Percentiles rank a stretch among this genome's conserved stretches.
Conservation (phyloP, 1,284 basidiomycete genomes). For the Cryptococcus wingfieldii region DNA sequence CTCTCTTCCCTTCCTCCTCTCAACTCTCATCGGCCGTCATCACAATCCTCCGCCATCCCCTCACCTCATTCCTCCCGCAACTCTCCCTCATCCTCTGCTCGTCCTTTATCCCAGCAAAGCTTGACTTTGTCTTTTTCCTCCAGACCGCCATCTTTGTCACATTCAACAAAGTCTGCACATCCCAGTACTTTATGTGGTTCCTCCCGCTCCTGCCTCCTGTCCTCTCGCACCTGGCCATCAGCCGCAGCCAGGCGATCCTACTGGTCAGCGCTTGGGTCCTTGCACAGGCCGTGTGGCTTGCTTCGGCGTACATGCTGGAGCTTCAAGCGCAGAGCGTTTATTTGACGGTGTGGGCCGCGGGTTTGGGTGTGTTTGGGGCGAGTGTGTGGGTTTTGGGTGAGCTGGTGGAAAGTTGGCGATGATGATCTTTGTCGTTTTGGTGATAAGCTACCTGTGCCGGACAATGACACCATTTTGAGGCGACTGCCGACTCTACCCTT, state of each 20-base stretch:
- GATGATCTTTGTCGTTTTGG: too few relatives aligned
- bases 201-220: slow-evolving; percentile 82
- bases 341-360: slow-evolving; percentile 67
- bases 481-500: too few relatives aligned
- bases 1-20: slow-evolving; percentile 25
- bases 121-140: slow-evolving; percentile 72
- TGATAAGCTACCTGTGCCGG: too few relatives aligned
- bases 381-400: slow-evolving; percentile 71
- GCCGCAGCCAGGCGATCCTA: slow-evolving; percentile 49
- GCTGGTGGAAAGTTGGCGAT: slow-evolving; percentile 52
- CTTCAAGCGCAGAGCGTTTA: slow-evolving; percentile 73
- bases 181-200: slow-evolving; percentile 98
- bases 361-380: slow-evolving; percentile 67
- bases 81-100: slow-evolving; percentile 34
- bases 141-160: slow-evolving; percentile 88
- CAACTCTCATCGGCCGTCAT: slow-evolving; percentile 46
- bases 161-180: slow-evolving; percentile 98
- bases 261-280: slow-evolving; percentile 66
- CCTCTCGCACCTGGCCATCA: slow-evolving; percentile 61
- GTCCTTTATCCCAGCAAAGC: slow-evolving; percentile 44
- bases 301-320: slow-evolving; percentile 81
- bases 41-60: slow-evolving; percentile 32
- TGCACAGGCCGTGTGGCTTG: slow-evolving; percentile 73
- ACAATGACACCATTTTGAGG: too few relatives aligned
- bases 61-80: slow-evolving; percentile 51